Percentiles rank a stretch among this genome's conserved stretches.
Evolutionary conservation across 2,329 filamentous ascomycete genomes (phyloP).

Genomic region (Stagonosporopsis rhizophila): DNA sequence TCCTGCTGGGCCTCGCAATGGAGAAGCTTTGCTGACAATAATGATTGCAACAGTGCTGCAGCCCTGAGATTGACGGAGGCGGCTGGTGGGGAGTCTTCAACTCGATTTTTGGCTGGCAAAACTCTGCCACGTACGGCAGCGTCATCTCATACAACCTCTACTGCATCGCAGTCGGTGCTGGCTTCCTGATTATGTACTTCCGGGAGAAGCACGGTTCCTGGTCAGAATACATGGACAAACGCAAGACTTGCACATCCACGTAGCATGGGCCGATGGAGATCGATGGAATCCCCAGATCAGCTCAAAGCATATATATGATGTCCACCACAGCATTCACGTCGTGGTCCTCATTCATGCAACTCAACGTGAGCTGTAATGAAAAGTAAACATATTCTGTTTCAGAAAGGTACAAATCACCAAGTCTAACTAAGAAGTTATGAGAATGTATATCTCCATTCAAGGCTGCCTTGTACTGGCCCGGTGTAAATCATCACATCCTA

Average conservation of each 20-base stretch:
- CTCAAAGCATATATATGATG: too few species aligned
- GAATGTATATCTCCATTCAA: too few species aligned
- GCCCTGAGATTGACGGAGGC: conserved; percentile 71
- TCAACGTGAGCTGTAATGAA: too few species aligned
- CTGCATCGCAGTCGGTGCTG: conserved; percentile 74
- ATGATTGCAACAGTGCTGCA: conserved; percentile 68
- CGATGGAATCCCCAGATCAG: background rate
- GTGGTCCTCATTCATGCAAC: too few species aligned
- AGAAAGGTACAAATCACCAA: too few species aligned
- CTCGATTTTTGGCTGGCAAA: conserved; percentile 82
- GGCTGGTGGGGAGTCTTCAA: conserved; percentile 88
- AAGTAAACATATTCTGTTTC: too few species aligned
- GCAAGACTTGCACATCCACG: background rate
- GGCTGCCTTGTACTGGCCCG: too few species aligned
- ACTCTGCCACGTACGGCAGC: conserved; percentile 84
- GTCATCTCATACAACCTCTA: conserved; percentile 86
- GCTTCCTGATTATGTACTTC: conserved; percentile 70
- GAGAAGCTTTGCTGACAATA: background rate
- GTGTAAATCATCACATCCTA: too few species aligned
- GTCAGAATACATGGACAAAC: background rate
- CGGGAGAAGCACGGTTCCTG: conserved; percentile 57
- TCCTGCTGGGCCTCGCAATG: conserved; percentile 16
- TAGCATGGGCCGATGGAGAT: background rate
- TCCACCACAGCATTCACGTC: too few species aligned
- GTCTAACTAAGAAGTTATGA: too few species aligned